Evolutionary conservation across 345 rosid genomes (phyloP), one percentile per base, ranked within the genome.

Genomic region (Brassica cretica): DNA sequence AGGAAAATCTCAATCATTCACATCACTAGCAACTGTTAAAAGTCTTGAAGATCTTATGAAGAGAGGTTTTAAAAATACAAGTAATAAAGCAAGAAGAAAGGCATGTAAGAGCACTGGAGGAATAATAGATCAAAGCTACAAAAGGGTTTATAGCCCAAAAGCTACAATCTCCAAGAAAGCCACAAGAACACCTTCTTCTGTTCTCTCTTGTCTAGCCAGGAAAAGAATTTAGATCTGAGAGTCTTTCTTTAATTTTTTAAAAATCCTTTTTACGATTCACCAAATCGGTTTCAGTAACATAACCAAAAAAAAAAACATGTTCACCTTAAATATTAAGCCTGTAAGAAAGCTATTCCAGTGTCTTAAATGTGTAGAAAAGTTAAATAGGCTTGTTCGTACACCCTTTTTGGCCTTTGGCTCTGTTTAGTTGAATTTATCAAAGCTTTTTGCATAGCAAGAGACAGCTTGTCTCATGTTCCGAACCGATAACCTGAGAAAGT

Each of bases 1-100:
- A 51, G 98, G 98, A 63, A 90, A 86, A 77, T 89, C 95, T 2
- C 91, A 88, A 24, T 94, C 98, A 12, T 94, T 88, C 74, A 85
- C 97, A 72, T 90, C 91, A 73, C 76, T 94, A 74, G 86, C 85
- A 49, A 85, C 81, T 16, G 95, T 87, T 63, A 84, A 73, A 76
- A 87, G 85, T 81, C 68, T 82, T 8, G 97, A 89, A 70, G 91
- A 90, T 68, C 85, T 90, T 37, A 74, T 72, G 70, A 92, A 92
- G 85, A 90, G 81, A 79, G 81, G 79, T n/a, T 73, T 55, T 39
- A 80, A 64, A 41, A 65, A 66, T 19, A 71, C 35, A 32, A 70
- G 78, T 6, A 73, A 32, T 19, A 73, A 59, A 68, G 82, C 53
- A 24, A 74, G 59, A 62, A 75, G 21, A 10, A 72, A 84, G 75